Percentiles rank a stretch among this genome's conserved stretches.
Evolutionary conservation across 192 early-diverging fungal species (phyloP).

Genomic region (Linnemannia elongata): DNA sequence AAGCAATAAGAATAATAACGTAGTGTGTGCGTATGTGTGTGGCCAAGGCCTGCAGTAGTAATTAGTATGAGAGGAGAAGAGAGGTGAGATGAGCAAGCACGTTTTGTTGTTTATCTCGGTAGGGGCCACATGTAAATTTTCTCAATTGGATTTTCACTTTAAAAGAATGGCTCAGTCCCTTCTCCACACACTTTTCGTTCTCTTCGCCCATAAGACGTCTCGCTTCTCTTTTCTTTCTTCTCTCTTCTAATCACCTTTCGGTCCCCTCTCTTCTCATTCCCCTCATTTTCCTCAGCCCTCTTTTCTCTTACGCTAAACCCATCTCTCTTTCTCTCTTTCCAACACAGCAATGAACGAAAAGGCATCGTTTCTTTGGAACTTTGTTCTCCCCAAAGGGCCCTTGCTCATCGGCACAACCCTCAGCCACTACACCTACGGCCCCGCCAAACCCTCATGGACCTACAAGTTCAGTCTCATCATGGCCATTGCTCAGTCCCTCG

Average conservation of each 20-base stretch:
- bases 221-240: background rate
- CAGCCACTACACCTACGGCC: conserved; percentile 49
- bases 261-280: background rate
- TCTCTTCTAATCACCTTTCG: background rate
- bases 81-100: background rate
- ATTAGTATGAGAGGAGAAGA: too few relatives aligned
- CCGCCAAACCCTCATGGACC: conserved; percentile 60
- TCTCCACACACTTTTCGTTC: background rate
- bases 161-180: background rate
- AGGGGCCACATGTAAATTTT: background rate
- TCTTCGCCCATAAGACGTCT: background rate
- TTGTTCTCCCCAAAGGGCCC: conserved; percentile 34
- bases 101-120: background rate
- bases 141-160: background rate
- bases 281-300: background rate
- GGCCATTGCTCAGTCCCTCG: conserved; percentile 34
- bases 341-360: conserved; percentile 8
- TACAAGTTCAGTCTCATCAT: conserved; percentile 57
- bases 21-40: background rate
- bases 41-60: too few relatives aligned
- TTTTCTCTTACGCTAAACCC: background rate
- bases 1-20: background rate
- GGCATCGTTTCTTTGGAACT: conserved; percentile 38
- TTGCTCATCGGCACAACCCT: conserved; percentile 40
- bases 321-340: too few relatives aligned